phyloP scores from a whole-genome alignment of 176 grass and related monocot genomes.

The Urochloa ruziziensis region DNA sequence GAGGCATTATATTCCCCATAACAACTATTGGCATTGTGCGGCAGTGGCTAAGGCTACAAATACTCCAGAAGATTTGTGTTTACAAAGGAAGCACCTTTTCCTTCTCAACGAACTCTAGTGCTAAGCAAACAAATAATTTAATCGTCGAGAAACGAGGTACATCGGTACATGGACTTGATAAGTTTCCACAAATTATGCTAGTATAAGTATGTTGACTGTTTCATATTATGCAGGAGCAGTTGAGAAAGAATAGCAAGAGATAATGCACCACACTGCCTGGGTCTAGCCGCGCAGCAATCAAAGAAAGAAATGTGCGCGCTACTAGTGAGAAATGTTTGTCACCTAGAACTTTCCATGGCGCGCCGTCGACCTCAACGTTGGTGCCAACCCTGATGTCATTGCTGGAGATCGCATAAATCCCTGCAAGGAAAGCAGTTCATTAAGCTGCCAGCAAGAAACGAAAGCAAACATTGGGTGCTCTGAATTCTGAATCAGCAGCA shows the following conservation, averaged over 20 bases:
- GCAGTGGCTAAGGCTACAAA: background rate
- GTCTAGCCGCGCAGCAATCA: background rate
- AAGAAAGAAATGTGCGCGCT: too few relatives aligned
- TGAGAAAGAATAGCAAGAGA: background rate
- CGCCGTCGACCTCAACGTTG: conserved; percentile 83
- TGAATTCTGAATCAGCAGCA: background rate
- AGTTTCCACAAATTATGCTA: background rate
- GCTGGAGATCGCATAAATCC: conserved; percentile 78
- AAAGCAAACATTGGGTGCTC: background rate
- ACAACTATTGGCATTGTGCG: background rate
- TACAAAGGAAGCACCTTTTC: background rate
- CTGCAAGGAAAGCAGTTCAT: conserved; percentile 31
- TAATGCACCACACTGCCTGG: background rate
- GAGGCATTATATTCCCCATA: background rate
- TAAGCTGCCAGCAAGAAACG: background rate
- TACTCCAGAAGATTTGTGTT: background rate
- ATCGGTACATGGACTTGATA: conserved; percentile 3
- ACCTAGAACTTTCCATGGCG: conserved; percentile 87
- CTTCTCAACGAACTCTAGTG: background rate
- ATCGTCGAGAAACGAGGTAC: background rate
- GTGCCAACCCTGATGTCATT: conserved; percentile 90
- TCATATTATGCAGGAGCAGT: background rate
- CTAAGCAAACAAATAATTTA: background rate
- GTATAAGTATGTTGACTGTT: background rate
- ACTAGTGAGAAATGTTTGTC: background rate